These are phyloP conservation scores for Beauveria brongniartii DNA, from an alignment of 2,329 filamentous ascomycete genomes.

Conservation along the genomic window DNA sequence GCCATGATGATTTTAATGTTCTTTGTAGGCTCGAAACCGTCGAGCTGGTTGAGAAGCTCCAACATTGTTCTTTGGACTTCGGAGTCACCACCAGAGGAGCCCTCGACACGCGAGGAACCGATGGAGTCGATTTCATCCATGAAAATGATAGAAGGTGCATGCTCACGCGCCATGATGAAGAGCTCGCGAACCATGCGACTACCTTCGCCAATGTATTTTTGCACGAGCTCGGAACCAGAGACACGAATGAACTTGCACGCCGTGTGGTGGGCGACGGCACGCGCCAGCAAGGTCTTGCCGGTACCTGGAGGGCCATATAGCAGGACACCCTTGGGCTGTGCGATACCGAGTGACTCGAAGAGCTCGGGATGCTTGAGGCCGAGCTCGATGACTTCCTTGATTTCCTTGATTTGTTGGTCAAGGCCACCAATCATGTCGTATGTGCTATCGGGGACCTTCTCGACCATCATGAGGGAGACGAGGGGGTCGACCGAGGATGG, in stretches of 20 bases:
- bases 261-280: slow-evolving; percentile 95
- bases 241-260: slow-evolving; percentile 99
- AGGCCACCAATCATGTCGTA: slow-evolving; percentile 99
- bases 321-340: slow-evolving; percentile 93
- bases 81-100: slow-evolving; percentile 88
- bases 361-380: slow-evolving; percentile 97
- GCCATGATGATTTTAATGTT: slow-evolving; percentile 99
- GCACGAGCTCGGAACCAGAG: slow-evolving; percentile 89
- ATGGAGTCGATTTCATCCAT: slow-evolving; percentile 99
- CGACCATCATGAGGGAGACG: slow-evolving; percentile 99
- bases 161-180: slow-evolving; percentile 98
- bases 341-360: slow-evolving; percentile 97
- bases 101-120: slow-evolving; percentile 92
- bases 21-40: slow-evolving; percentile 98
- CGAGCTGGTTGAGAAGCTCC: slow-evolving; percentile 94
- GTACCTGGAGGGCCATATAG: slow-evolving; percentile 96
- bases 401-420: slow-evolving; percentile 99
- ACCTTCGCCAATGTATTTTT: slow-evolving; percentile 98
- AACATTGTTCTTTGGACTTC: slow-evolving; percentile 99
- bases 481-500: slow-evolving; percentile 97
- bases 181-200: slow-evolving; percentile 97
- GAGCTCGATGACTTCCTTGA: slow-evolving; percentile 99
- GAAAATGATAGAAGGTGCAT: slow-evolving; percentile 98
- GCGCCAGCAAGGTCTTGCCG: slow-evolving; percentile 88
- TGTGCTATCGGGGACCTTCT: slow-evolving; percentile 98